These are phyloP conservation scores for Pholiota molesta DNA, from an alignment of 768 basidiomycete genomes.

Conservation along the genomic window DNA sequence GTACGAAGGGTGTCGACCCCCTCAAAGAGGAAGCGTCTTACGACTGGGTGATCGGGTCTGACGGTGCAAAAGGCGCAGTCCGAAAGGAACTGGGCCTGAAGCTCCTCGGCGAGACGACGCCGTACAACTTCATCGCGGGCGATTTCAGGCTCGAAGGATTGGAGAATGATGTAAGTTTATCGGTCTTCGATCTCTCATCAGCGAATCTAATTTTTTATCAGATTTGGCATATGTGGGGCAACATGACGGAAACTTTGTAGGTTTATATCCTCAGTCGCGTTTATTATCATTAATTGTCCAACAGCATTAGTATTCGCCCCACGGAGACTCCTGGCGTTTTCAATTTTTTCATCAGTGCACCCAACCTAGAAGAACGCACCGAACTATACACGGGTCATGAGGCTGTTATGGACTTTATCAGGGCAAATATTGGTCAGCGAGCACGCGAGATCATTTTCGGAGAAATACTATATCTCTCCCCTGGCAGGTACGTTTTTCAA, in stretches of 20 bases:
- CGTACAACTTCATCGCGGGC: conserved; percentile 38
- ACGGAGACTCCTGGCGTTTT: conserved; percentile 16
- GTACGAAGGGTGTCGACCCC: conserved; percentile 11
- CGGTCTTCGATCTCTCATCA: neutral
- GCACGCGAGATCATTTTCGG: conserved; percentile 25
- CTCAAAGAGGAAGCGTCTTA: conserved; percentile 29
- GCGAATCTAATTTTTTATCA: conserved; percentile 14
- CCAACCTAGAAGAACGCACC: conserved; percentile 2
- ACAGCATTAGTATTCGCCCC: conserved; percentile 19
- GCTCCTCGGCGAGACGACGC: conserved; percentile 42
- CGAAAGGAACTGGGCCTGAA: conserved; percentile 40
- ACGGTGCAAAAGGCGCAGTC: conserved; percentile 44
- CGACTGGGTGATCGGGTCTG: conserved; percentile 45
- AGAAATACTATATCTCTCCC: conserved; percentile 29
- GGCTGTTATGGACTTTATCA: conserved; percentile 22
- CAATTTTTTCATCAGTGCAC: conserved; percentile 18
- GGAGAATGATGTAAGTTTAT: no score
- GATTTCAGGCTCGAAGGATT: conserved; percentile 45
- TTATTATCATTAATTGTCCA: neutral
- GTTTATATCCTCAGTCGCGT: no score
- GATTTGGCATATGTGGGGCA: conserved; percentile 52
- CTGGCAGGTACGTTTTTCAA: conserved; percentile 24
- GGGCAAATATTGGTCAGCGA: conserved; percentile 21
- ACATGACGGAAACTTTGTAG: conserved; percentile 33
- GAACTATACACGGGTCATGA: conserved; percentile 11